Base-by-base conservation (phyloP, 83 land plant genomes). In the Picea mariana region DNA sequence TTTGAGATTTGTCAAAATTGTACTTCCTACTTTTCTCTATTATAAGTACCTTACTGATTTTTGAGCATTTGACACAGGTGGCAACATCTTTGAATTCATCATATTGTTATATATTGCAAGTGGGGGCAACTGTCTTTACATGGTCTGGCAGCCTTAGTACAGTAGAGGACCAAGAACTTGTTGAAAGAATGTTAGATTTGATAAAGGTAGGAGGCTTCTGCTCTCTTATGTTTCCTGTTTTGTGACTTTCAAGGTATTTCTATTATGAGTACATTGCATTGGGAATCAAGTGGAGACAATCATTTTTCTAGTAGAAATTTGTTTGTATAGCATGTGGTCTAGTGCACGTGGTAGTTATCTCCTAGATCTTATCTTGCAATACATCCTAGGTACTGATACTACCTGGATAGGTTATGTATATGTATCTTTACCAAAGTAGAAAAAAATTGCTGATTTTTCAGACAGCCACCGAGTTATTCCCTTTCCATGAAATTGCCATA, bases 61-160 rank as follows among this genome's bases (percentile, higher is more conserved):
- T 4, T 11, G n/a, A 75, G 12, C 23, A 44, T 60, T 31, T 26
- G 64, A 26, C 15, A 61, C 90, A 87, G 91, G 90, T 82, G n/a
- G 85, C 90, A 6, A 75, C 81, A 42, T 88, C 89, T 62, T 63
- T 90, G 76, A 90, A 90, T 82, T 90, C 92, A 38, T 88, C 89
- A 12, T 89, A 90, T 75, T 90, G 88, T 68, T 90, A 83, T 75
- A 85, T 85, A 38, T 60, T 87, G 52, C 86, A 84, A 81, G 71
- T 20, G 49, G 85, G 83, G 42, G 78, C 67, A 69, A 61, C 87
- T 47, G 85, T 86, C 52, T 89, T 84, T 63, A 89, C 95, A 67
- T 95, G 97, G 97, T 80, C 82, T 64, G 97, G 97, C 66, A 91
- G 79, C 71, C 89, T 91, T 16, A 87, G 89, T 44, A 91, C 89